Percentiles rank a stretch among this genome's conserved stretches.
These are phyloP conservation scores for Boechera stricta DNA, from an alignment of 345 rosid genomes.

Conservation along the genomic window DNA sequence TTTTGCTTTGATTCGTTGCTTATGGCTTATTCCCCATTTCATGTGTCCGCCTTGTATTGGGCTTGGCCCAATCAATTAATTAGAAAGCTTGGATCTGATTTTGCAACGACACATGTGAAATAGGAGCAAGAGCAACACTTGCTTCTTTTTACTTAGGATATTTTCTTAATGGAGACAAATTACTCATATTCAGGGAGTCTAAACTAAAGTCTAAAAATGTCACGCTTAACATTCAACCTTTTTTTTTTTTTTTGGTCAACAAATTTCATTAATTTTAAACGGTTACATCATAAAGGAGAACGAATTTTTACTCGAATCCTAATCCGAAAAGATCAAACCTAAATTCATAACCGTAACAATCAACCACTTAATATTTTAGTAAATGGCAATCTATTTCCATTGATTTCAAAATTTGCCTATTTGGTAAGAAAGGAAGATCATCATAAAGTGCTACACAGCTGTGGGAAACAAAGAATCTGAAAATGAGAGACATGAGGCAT, in stretches of 20 bases:
- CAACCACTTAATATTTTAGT: slow-evolving; percentile 1
- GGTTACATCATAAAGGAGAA: no score
- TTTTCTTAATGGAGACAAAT: neutral
- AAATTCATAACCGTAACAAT: neutral
- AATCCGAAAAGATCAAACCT: no score
- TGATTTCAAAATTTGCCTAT: neutral
- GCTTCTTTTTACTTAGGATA: neutral
- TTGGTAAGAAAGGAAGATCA: slow-evolving; percentile 16
- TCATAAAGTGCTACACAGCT: slow-evolving; percentile 36
- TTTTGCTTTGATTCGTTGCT: neutral
- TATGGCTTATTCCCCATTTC: neutral
- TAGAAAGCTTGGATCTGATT: slow-evolving; percentile 7
- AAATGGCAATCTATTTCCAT: neutral
- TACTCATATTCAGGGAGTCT: neutral
- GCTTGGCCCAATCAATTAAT: neutral
- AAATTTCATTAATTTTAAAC: no score
- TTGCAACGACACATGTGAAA: neutral
- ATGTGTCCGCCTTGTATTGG: neutral
- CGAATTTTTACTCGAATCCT: no score
- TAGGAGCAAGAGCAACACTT: neutral
- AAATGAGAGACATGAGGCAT: slow-evolving; percentile 34
- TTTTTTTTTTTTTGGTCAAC: no score
- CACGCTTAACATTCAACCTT: slow-evolving; percentile 11
- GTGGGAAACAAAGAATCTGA: slow-evolving; percentile 41
- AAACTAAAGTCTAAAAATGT: neutral